These are phyloP conservation scores for Saccharomycopsis hybrid DNA, from an alignment of 1,139 yeast species.

Conservation along the genomic window DNA sequence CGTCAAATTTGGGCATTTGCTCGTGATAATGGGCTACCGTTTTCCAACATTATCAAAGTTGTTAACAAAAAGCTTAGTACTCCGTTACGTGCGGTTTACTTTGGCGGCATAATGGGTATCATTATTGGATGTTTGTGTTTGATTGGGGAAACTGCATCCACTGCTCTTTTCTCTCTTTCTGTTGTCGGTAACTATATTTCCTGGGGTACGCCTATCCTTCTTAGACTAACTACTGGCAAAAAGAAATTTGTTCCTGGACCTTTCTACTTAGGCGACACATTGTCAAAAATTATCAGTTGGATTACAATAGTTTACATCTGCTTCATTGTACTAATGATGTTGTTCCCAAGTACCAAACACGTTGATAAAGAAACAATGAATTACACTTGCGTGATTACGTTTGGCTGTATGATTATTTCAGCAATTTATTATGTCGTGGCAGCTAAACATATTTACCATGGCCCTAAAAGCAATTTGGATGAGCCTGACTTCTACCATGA, in stretches of 20 bases:
- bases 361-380: conserved; percentile 45
- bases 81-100: conserved; percentile 56
- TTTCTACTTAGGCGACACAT: conserved; percentile 48
- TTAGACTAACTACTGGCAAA: conserved; percentile 41
- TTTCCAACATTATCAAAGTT: conserved; percentile 41
- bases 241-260: conserved; percentile 55
- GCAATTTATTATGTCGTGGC: conserved; percentile 39
- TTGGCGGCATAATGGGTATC: conserved; percentile 42
- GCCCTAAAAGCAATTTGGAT: conserved; percentile 39
- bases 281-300: conserved; percentile 40
- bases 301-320: conserved; percentile 26
- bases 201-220: conserved; percentile 52
- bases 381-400: conserved; percentile 52
- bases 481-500: conserved; percentile 22
- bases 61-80: conserved; percentile 47
- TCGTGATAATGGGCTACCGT: conserved; percentile 45
- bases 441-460: conserved; percentile 43
- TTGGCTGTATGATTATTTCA: conserved; percentile 43
- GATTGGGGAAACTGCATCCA: conserved; percentile 54
- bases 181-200: conserved; percentile 58
- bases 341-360: conserved; percentile 35
- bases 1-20: conserved; percentile 50
- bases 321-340: conserved; percentile 39
- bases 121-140: conserved; percentile 52
- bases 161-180: conserved; percentile 51